Base-by-base conservation (phyloP, 2,329 filamentous ascomycete genomes). In the Aspergillus cejpii region DNA sequence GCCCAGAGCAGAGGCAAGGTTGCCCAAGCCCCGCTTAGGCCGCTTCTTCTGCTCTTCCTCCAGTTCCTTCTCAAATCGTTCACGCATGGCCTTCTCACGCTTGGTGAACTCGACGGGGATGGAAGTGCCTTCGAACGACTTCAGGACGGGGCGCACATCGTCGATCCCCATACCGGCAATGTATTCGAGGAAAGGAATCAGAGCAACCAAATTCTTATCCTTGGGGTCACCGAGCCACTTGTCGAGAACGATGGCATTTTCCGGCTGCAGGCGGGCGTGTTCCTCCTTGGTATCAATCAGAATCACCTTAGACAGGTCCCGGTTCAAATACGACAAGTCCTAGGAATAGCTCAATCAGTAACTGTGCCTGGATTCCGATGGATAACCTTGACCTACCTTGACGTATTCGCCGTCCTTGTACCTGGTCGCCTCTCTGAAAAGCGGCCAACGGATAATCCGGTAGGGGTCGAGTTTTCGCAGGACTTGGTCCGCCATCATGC, bases 161-260 rank as follows among this genome's bases (percentile, higher is more conserved):
- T 82, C 76, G 57, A 88, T 87, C 53, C 89, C 85, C 86, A 97
- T 95, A 15, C 89, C 92, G 54, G 89, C 87, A 53, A 98, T 81
- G 69, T 96, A 97, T 72, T 98, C 92, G 51, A 98, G 82, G 80
- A 98, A 96, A 10, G 92, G 92, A 47, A 98, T 94, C 39, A 96
- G 74, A 3, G 83, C 79, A 17, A 98, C 85, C 8, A 98, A 83
- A 37, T 88, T 87, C 63, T 83, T 88, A 67, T 98, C 91, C 57
- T 83, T 80, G 37, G 82, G 70, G 54, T 94, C 79, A 26, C 92
- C 92, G 44, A 77, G 85, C 92, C 92, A 98, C 58, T 90, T 89
- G 23, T 88, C 81, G 23, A 98, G 74, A 37, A 97, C 74, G 55
- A 98, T 92, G 54, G 92, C 88, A 68, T 98, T 98, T 60, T 95